Evolutionary conservation across 805 yeast species (phyloP).

Genomic region (Candida ficus): DNA sequence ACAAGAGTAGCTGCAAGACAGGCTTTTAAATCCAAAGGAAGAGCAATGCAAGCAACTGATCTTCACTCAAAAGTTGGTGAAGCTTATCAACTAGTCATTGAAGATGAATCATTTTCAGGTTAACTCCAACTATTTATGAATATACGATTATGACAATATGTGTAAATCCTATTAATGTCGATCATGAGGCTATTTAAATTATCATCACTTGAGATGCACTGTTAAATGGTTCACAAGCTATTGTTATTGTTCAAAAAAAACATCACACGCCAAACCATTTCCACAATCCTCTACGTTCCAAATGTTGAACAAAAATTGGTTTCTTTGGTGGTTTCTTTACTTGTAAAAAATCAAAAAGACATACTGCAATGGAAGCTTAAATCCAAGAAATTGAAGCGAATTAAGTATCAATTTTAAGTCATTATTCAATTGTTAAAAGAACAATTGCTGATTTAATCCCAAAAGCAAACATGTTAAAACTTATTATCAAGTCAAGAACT

Average conservation of each 20-base stretch:
- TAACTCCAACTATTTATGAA: background rate
- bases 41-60: conserved; percentile 85
- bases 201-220: no score
- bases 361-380: conserved; percentile 95
- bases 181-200: no score
- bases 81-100: conserved; percentile 38
- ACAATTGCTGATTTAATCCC: conserved; percentile 93
- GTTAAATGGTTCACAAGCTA: conserved; percentile 90
- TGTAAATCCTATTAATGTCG: no score
- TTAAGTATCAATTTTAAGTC: conserved; percentile 83
- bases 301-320: conserved; percentile 47
- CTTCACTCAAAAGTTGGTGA: conserved; percentile 62
- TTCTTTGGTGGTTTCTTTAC: conserved; percentile 96
- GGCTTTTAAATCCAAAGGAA: conserved; percentile 61
- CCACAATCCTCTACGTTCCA: conserved; percentile 29
- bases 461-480: conserved; percentile 89
- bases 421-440: conserved; percentile 88
- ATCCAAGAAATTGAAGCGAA: conserved; percentile 96
- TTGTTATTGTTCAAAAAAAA: conserved; percentile 85
- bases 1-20: conserved; percentile 59
- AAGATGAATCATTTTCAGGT: background rate
- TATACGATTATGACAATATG: no score
- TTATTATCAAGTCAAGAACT: conserved; percentile 76
- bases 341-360: conserved; percentile 85
- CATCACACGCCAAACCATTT: conserved; percentile 76